A percentile compares a stretch with the other conserved stretches of the same genome.
These are phyloP conservation scores for Trifolium repens DNA, from an alignment of 306 rosid species.

Conservation along the genomic window DNA sequence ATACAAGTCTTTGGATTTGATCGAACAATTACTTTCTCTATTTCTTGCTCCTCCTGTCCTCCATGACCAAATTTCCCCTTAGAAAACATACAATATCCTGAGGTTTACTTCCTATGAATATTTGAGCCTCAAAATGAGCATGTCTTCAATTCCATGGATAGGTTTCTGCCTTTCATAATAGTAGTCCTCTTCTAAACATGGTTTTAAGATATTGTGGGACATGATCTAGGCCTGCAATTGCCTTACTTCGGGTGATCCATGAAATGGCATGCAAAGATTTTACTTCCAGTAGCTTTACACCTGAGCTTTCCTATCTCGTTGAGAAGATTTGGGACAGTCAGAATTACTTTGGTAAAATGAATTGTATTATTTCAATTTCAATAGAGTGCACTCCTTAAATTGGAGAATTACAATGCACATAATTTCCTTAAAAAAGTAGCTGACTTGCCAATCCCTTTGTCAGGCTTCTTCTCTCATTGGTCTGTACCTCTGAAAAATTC, in stretches of 20 bases:
- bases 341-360: neutral
- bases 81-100: neutral
- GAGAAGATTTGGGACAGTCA: neutral
- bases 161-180: neutral
- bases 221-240: slow-evolving; percentile 2
- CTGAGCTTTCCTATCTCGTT: neutral
- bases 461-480: neutral
- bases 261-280: neutral
- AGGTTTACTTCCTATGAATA: neutral
- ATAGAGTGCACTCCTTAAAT: neutral
- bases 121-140: neutral
- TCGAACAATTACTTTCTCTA: neutral
- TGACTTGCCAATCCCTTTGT: neutral
- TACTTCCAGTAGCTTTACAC: neutral
- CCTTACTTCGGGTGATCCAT: neutral
- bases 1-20: neutral
- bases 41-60: too few relatives aligned
- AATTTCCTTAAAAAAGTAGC: neutral
- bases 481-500: neutral
- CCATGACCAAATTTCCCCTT: too few relatives aligned
- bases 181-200: slow-evolving; percentile 1
- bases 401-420: neutral
- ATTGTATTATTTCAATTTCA: neutral
- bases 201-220: neutral
- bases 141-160: slow-evolving; percentile 3